A percentile compares a stretch with the other conserved stretches of the same genome.
Conservation (phyloP, 495 filamentous ascomycete genomes). For the Bombardia bombarda region DNA sequence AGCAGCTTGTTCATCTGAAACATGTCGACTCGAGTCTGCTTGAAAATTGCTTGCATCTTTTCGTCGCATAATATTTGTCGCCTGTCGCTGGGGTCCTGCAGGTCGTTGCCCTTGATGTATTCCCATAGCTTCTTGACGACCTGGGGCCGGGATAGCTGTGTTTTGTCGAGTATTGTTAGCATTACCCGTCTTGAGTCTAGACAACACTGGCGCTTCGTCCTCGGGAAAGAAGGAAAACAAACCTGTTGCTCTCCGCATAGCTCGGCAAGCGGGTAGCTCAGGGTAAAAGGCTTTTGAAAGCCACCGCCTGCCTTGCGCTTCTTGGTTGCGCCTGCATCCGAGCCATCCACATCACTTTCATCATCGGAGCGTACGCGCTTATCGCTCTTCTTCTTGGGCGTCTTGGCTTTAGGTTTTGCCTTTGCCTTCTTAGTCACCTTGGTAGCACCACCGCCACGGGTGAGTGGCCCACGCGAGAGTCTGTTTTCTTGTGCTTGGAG, state of each 20-base stretch:
- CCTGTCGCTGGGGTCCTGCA: slow-evolving; percentile 86
- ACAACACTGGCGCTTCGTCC: too few relatives aligned
- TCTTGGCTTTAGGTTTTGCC: slow-evolving; percentile 28
- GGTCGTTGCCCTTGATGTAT: slow-evolving; percentile 76
- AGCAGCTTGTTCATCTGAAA: slow-evolving; percentile 84
- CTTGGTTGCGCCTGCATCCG: slow-evolving; percentile 37
- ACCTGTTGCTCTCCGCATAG: slow-evolving; percentile 55
- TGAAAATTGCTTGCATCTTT: slow-evolving; percentile 81
- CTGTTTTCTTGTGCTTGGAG: slow-evolving; percentile 89
- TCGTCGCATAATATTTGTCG: slow-evolving; percentile 92
- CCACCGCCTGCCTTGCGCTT: slow-evolving; percentile 45
- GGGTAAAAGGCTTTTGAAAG: slow-evolving; percentile 45
- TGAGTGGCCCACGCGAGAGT: slow-evolving; percentile 53
- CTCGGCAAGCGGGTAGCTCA: slow-evolving; percentile 38
- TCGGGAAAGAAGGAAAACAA: slow-evolving; percentile 18
- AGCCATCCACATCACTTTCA: slow-evolving; percentile 65
- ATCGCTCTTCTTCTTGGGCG: slow-evolving; percentile 67
- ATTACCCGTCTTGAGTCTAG: too few relatives aligned
- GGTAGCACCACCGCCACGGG: slow-evolving; percentile 52
- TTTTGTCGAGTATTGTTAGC: too few relatives aligned
- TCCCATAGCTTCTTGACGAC: slow-evolving; percentile 94
- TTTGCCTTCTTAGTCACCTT: slow-evolving; percentile 39
- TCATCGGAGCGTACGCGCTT: slow-evolving; percentile 70
- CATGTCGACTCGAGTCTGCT: slow-evolving; percentile 88
- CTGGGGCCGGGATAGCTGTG: slow-evolving; percentile 79